Conservation (phyloP, 2,329 filamentous ascomycete species). For the Orbilia quercus region DNA sequence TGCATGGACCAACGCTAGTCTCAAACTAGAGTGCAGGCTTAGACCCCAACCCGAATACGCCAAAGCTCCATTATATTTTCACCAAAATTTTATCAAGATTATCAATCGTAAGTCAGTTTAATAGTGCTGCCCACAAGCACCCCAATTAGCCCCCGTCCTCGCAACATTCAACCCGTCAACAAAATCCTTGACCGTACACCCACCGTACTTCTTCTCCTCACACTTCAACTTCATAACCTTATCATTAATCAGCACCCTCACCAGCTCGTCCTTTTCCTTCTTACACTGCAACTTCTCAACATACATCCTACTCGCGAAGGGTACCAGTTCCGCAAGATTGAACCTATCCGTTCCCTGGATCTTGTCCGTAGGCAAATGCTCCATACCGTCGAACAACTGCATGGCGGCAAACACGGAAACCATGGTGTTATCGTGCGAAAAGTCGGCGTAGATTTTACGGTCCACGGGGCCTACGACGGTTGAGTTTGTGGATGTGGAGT, state of each 20-base stretch:
- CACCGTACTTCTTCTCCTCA: conserved; percentile 74
- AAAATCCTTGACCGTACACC: conserved; percentile 77
- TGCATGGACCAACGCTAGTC: no score
- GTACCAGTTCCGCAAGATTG: conserved; percentile 80
- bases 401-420: conserved; percentile 78
- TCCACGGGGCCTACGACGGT: conserved; percentile 80
- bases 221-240: conserved; percentile 80
- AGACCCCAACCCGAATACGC: no score
- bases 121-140: conserved; percentile 67
- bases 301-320: conserved; percentile 85
- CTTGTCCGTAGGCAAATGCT: conserved; percentile 67
- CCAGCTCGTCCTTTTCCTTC: conserved; percentile 71
- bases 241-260: conserved; percentile 85
- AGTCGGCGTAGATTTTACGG: conserved; percentile 80
- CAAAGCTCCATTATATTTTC: no score
- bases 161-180: conserved; percentile 81
- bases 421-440: conserved; percentile 92
- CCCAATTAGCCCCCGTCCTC: conserved; percentile 77
- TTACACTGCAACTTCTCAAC: conserved; percentile 85
- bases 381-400: conserved; percentile 78
- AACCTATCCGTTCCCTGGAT: conserved; percentile 71
- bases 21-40: no score
- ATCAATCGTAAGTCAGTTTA: background rate
- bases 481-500: conserved; percentile 79
- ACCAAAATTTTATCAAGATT: no score